A percentile compares a stretch with the other conserved stretches of the same genome.
Evolutionary conservation across 1,139 yeast genomes (phyloP).

Genomic region (Zygosaccharomyces sapae): DNA sequence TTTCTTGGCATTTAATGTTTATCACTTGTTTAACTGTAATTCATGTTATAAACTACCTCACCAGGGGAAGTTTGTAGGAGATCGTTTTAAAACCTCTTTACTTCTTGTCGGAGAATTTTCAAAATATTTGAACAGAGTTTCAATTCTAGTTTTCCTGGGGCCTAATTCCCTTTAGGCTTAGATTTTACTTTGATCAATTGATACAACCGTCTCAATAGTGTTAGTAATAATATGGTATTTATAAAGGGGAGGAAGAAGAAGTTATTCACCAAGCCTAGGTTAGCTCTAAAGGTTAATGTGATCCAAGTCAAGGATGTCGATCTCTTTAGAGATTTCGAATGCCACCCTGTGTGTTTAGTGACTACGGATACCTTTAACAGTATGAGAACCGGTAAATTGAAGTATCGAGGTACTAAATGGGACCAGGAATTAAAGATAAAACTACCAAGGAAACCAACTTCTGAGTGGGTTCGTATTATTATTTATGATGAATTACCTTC

Average conservation of each 20-base stretch:
- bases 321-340: constrained; percentile 25
- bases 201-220: not conserved
- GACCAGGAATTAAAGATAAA: constrained; percentile 28
- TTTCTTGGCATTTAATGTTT: constrained; percentile 6
- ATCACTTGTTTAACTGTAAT: constrained; percentile 2
- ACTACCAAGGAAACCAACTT: constrained; percentile 28
- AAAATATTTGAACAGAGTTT: not conserved
- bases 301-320: constrained; percentile 26
- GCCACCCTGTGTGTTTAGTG: constrained; percentile 33
- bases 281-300: constrained; percentile 25
- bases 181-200: not conserved
- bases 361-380: constrained; percentile 29
- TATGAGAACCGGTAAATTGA: constrained; percentile 24
- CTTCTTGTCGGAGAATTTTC: not conserved
- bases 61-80: not conserved
- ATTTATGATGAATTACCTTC: constrained; percentile 29
- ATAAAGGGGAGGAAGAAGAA: constrained; percentile 20
- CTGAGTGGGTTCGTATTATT: constrained; percentile 29
- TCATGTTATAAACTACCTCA: not conserved
- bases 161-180: not conserved
- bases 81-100: not conserved
- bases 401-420: constrained; percentile 27
- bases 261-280: constrained; percentile 14
- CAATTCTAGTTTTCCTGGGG: not conserved
- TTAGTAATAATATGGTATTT: constrained; percentile 17